These are phyloP conservation scores for Amphichorda felina DNA, from an alignment of 2,329 filamentous ascomycete genomes.

Conservation along the genomic window DNA sequence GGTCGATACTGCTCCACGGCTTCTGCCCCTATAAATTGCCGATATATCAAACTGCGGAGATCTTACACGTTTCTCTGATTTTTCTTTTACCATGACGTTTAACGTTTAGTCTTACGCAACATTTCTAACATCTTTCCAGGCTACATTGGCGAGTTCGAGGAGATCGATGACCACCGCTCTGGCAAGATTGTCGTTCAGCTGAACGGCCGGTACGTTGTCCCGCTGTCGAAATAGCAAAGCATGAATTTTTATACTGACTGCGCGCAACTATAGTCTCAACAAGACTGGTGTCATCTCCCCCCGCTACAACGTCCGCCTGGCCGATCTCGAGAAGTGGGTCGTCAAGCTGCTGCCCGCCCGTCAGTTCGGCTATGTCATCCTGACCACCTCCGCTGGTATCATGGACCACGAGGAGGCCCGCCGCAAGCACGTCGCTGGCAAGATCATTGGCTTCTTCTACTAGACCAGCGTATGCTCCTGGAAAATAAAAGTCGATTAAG, in stretches of 20 bases:
- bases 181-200: conserved; percentile 99
- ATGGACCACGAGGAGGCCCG: conserved; percentile 99
- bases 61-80: conserved; percentile 86
- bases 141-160: conserved; percentile 99
- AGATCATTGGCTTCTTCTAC: conserved; percentile 99
- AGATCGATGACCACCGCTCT: conserved; percentile 98
- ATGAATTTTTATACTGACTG: no score
- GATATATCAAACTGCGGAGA: conserved; percentile 80
- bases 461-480: conserved; percentile 31
- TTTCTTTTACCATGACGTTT: conserved; percentile 53
- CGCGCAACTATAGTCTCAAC: conserved; percentile 61
- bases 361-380: conserved; percentile 99
- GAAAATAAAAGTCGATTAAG: conserved; percentile 6
- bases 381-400: conserved; percentile 98
- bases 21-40: conserved; percentile 99
- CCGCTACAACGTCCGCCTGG: conserved; percentile 97
- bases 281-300: conserved; percentile 99
- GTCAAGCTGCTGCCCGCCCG: conserved; percentile 96
- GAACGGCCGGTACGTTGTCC: conserved; percentile 57
- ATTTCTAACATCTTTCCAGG: conserved; percentile 60
- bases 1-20: conserved; percentile 66
- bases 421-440: conserved; percentile 97
- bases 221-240: neutral
- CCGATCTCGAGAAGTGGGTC: conserved; percentile 99
- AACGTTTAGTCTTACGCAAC: conserved; percentile 94